phyloP scores from a whole-genome alignment of 805 yeast genomes.

The Priceomyces melissophilus region DNA sequence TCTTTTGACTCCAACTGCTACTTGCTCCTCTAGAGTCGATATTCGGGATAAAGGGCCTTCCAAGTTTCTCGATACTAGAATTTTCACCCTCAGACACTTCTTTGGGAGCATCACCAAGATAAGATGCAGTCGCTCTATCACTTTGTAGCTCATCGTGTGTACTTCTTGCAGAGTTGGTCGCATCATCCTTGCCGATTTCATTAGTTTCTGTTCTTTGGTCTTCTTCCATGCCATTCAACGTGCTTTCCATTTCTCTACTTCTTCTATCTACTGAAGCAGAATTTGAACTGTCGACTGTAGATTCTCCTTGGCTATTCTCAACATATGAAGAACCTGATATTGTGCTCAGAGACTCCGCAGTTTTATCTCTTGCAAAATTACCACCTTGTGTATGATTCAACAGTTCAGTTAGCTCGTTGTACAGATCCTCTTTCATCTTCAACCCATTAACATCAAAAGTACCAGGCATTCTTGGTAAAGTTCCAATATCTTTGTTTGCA shows the following conservation, averaged over 20 bases:
- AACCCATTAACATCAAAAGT: constrained; percentile 19
- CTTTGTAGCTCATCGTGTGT: no score
- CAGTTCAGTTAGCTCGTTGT: constrained; percentile 10
- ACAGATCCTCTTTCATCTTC: constrained; percentile 9
- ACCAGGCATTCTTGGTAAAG: constrained; percentile 23
- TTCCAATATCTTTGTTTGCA: constrained; percentile 1
- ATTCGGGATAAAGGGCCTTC: no score
- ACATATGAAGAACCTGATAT: constrained; percentile 1
- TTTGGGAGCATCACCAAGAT: no score
- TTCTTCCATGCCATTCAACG: no score
- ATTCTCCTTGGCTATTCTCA: background rate
- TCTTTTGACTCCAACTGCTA: background rate
- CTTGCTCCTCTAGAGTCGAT: no score
- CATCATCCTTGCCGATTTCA: no score
- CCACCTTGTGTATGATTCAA: constrained; percentile 5
- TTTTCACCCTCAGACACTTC: no score
- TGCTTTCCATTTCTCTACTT: no score
- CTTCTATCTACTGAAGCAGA: background rate
- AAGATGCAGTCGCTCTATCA: no score
- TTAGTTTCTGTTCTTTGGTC: no score
- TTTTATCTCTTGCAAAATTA: constrained; percentile 1
- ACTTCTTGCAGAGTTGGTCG: no score
- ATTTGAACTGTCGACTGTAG: background rate
- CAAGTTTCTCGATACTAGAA: no score
- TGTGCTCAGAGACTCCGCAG: constrained; percentile 3